Percentiles rank a stretch among this genome's conserved stretches.
These are phyloP conservation scores for Serpula lacrymans DNA, from an alignment of 768 basidiomycete genomes.

Conservation along the genomic window DNA sequence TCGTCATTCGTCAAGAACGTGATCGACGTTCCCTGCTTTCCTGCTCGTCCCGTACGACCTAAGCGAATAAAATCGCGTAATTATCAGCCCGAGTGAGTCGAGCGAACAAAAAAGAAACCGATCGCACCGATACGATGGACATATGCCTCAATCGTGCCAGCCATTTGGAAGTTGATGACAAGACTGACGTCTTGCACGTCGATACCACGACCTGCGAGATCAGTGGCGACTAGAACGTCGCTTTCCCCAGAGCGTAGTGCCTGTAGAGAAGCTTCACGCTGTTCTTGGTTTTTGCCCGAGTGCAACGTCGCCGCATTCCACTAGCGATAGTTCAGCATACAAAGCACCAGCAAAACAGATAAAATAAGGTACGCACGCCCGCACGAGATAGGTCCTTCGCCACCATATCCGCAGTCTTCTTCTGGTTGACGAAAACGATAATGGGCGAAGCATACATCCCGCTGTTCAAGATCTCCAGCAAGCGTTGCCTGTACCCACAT, in stretches of 20 bases:
- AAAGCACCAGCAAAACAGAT: constrained; percentile 3
- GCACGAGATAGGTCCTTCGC: constrained; percentile 90
- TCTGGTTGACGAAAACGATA: constrained; percentile 99
- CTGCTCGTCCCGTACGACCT: constrained; percentile 98
- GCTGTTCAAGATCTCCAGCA: constrained; percentile 92
- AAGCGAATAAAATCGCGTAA: constrained; percentile 8
- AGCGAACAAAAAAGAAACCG: constrained; percentile 2
- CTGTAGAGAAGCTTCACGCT: constrained; percentile 90
- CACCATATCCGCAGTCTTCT: constrained; percentile 98
- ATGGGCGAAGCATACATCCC: constrained; percentile 84
- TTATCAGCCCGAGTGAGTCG: not conserved
- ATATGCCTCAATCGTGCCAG: constrained; percentile 92
- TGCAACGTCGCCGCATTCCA: constrained; percentile 92
- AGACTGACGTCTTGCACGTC: constrained; percentile 96
- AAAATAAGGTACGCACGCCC: constrained; percentile 53
- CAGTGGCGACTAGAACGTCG: constrained; percentile 92
- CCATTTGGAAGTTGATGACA: constrained; percentile 98
- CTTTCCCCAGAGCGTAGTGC: constrained; percentile 81
- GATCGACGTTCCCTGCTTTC: constrained; percentile 89
- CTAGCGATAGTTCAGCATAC: constrained; percentile 33
- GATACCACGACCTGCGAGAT: constrained; percentile 97
- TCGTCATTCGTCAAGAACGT: constrained; percentile 97
- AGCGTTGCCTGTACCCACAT: constrained; percentile 52
- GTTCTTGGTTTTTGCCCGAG: constrained; percentile 97
- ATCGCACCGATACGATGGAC: constrained; percentile 92